Base-by-base conservation (phyloP, 2,329 filamentous ascomycete species). In the Fusarium mangiferae region DNA sequence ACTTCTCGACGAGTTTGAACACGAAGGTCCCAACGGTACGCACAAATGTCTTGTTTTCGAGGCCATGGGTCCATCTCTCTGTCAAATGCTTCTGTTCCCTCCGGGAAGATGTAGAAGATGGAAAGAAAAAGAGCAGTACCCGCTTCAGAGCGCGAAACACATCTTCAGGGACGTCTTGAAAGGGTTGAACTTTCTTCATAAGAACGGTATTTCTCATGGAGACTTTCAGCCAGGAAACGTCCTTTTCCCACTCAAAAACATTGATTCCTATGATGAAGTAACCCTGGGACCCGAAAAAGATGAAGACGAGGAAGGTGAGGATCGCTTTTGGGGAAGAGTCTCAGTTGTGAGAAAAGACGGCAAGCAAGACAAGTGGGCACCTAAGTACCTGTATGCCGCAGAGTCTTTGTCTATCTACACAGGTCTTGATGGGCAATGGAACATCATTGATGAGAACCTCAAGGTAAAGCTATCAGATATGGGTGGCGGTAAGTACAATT, bases 41-140 rank as follows among this genome's bases (percentile, higher is more conserved):
- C 81, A 83, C 51, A 72, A 70, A 12, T 83, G 80, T 33, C 70
- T 81, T 0, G 76, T 80, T 1, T 79, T 79, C 18, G 76, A 82
- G 36, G 70, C 77, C 4, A 80, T 82, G 79, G 82, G 78, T 0
- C 76, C 83, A 5, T 85, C 48, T 0, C 24, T 22, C 0, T 52
- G 46, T 1, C 24, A 44, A 1, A 70, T 70, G 67, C 42, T 52
- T 4, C 11, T 59, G 0, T 38, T 46, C 1, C 46, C 41, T 24
- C 41, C 41, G 2, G n/a, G n/a, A 6, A 24, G 41, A 44, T 1
- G 9, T 2, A 24, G 9, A 11, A 44, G 14, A 9, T 24, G 41
- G 24, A 8, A 44, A 24, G 14, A n/a, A n/a, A n/a, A n/a, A n/a
- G n/a, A 24, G 41, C 52, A 48, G 2, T 73, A 72, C 14, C 58